These are phyloP conservation scores for Euphorbia lathyris DNA, from an alignment of 345 rosid species.

Conservation along the genomic window DNA sequence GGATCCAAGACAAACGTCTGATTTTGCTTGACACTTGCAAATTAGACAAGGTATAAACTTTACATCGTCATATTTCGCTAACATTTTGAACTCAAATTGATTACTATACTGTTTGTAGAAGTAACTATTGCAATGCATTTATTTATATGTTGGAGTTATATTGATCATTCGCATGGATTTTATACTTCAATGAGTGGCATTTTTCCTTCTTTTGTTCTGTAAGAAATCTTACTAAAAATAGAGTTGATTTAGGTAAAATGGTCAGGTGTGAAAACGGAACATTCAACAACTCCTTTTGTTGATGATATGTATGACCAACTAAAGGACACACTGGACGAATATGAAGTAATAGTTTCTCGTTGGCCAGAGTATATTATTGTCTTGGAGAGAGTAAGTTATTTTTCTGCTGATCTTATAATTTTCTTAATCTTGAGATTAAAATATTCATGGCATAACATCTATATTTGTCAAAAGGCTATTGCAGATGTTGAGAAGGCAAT, in stretches of 20 bases:
- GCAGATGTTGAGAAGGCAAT: slow-evolving; percentile 30
- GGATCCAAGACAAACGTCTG: slow-evolving; percentile 27
- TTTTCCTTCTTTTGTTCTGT: neutral
- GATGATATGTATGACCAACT: slow-evolving; percentile 23
- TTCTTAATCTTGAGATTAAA: neutral
- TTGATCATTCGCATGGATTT: neutral
- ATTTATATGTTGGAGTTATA: neutral
- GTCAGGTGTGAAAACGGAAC: slow-evolving; percentile 5
- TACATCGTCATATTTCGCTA: neutral
- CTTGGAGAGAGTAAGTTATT: slow-evolving; percentile 25
- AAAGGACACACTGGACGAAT: slow-evolving; percentile 22
- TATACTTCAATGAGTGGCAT: neutral
- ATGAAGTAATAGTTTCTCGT: slow-evolving; percentile 26
- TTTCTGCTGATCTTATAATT: neutral
- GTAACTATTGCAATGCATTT: neutral
- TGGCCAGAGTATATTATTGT: slow-evolving; percentile 28
- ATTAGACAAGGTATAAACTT: slow-evolving; percentile 21
- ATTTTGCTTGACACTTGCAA: slow-evolving; percentile 20
- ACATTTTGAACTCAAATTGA: neutral
- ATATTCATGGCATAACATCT: neutral
- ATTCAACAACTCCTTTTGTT: slow-evolving; percentile 23
- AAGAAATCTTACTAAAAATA: neutral
- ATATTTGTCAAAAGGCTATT: slow-evolving; percentile 20
- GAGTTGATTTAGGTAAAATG: slow-evolving; percentile 15
- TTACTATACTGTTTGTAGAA: neutral